Evolutionary conservation across 2,329 filamentous ascomycete species (phyloP).

Genomic region (Proliferodiscus dingleyae): DNA sequence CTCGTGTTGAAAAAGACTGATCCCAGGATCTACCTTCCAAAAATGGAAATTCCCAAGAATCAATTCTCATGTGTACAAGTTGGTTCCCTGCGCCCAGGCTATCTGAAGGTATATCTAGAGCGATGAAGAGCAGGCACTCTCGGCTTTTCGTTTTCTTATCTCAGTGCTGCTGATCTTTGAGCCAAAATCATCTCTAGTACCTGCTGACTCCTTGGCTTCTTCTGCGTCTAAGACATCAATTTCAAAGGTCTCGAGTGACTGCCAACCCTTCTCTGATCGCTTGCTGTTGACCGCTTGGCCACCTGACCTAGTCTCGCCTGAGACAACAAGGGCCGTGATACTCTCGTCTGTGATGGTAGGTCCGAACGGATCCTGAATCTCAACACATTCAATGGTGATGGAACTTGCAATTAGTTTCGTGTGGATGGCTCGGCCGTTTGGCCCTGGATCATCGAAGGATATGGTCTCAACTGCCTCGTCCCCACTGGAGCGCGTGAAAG

Average conservation of each 20-base stretch:
- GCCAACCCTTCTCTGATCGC: conserved; percentile 71
- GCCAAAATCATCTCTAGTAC: conserved; percentile 59
- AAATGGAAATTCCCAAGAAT: too few species aligned
- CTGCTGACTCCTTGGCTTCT: conserved; percentile 42
- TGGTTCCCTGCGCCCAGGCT: neutral
- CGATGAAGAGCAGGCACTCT: conserved; percentile 17
- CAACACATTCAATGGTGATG: conserved; percentile 70
- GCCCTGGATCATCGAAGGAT: conserved; percentile 17
- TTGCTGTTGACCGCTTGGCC: conserved; percentile 84
- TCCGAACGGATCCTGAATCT: conserved; percentile 83
- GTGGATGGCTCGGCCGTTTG: conserved; percentile 48
- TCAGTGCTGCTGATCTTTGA: conserved; percentile 90
- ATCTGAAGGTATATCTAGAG: conserved; percentile 8
- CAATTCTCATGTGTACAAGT: too few species aligned
- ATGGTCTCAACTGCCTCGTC: conserved; percentile 32
- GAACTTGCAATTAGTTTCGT: conserved; percentile 54
- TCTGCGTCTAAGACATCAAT: conserved; percentile 79
- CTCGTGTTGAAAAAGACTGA: too few species aligned
- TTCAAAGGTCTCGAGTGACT: conserved; percentile 72
- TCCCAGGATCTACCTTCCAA: too few species aligned
- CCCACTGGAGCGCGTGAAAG: conserved; percentile 34
- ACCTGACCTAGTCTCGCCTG: conserved; percentile 79
- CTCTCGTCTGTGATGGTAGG: conserved; percentile 80
- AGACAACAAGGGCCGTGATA: conserved; percentile 79
- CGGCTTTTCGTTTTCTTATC: conserved; percentile 54